These are phyloP conservation scores for Colletotrichum spaethianum DNA, from an alignment of 2,329 filamentous ascomycete genomes.

Conservation along the genomic window DNA sequence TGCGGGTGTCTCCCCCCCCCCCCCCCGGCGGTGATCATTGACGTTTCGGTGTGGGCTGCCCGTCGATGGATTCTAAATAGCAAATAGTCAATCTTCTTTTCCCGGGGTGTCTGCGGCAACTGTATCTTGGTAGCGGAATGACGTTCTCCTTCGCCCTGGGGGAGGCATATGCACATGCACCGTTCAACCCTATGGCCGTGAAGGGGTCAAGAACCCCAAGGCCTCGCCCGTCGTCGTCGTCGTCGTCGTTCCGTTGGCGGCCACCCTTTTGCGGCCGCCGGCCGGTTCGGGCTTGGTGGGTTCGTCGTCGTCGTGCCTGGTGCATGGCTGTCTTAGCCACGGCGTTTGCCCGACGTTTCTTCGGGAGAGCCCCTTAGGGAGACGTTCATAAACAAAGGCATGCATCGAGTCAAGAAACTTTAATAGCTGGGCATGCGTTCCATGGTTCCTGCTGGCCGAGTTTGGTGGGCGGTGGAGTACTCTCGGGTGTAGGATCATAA, in stretches of 20 bases:
- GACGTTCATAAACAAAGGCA: too few relatives aligned
- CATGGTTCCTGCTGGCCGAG: too few relatives aligned
- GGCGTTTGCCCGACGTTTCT: not conserved
- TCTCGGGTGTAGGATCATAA: too few relatives aligned
- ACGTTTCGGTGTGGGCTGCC: not conserved
- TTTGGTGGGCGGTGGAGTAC: too few relatives aligned
- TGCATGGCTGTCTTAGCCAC: not conserved
- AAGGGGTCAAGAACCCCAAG: too few relatives aligned
- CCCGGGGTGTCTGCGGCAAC: not conserved
- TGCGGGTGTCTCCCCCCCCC: not conserved
- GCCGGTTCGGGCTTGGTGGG: not conserved
- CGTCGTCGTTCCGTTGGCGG: not conserved
- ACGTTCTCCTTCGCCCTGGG: not conserved
- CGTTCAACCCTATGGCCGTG: too few relatives aligned
- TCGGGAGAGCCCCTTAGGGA: not conserved
- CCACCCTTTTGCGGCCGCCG: not conserved
- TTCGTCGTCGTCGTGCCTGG: too few relatives aligned
- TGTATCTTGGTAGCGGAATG: conserved; percentile 6
- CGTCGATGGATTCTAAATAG: not conserved
- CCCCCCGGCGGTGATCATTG: not conserved
- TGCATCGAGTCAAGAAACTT: too few relatives aligned
- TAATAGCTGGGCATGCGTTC: too few relatives aligned
- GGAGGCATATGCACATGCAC: not conserved
- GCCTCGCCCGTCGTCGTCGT: too few relatives aligned
- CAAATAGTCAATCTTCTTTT: not conserved